Evolutionary conservation across 495 filamentous ascomycete species (phyloP).

Genomic region (Recurvomyces mirabilis): DNA sequence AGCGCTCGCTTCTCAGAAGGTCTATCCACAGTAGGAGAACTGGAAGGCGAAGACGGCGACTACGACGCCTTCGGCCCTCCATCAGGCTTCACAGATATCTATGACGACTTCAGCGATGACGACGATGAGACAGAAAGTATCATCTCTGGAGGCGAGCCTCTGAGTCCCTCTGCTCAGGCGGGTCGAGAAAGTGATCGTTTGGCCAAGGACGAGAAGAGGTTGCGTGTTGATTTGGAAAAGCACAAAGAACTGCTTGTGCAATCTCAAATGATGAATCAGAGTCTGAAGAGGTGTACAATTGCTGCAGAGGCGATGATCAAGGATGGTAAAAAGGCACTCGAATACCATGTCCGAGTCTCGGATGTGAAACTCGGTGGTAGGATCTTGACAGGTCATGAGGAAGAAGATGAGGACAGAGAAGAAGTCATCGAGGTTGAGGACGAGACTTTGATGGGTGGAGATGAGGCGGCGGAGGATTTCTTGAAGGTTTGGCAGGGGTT

Average conservation of each 20-base stretch:
- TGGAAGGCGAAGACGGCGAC: constrained; percentile 33
- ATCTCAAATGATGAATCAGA: constrained; percentile 88
- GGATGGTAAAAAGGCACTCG: constrained; percentile 76
- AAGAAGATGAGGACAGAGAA: constrained; percentile 24
- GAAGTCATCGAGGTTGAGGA: constrained; percentile 2
- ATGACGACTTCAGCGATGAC: constrained; percentile 14
- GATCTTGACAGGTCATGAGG: constrained; percentile 58
- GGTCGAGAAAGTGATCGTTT: constrained; percentile 33
- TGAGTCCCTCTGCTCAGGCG: constrained; percentile 37
- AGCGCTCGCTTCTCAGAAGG: constrained; percentile 56
- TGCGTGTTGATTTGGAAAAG: constrained; percentile 72
- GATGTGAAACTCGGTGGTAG: constrained; percentile 76
- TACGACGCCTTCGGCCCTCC: constrained; percentile 18
- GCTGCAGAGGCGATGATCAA: constrained; percentile 84
- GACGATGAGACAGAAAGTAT: constrained; percentile 17
- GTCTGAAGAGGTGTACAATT: constrained; percentile 71
- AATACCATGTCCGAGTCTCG: constrained; percentile 60
- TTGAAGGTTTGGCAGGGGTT: constrained; percentile 12
- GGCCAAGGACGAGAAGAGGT: constrained; percentile 57
- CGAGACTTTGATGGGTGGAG: background rate
- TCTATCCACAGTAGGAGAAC: constrained; percentile 15
- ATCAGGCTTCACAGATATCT: constrained; percentile 6
- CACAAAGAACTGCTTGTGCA: constrained; percentile 81
- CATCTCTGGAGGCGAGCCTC: constrained; percentile 23
- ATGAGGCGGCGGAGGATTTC: constrained; percentile 11